A percentile compares a stretch with the other conserved stretches of the same genome.
phyloP scores from a whole-genome alignment of 192 early-diverging fungal species.

The Gryganskiella cystojenkinii region DNA sequence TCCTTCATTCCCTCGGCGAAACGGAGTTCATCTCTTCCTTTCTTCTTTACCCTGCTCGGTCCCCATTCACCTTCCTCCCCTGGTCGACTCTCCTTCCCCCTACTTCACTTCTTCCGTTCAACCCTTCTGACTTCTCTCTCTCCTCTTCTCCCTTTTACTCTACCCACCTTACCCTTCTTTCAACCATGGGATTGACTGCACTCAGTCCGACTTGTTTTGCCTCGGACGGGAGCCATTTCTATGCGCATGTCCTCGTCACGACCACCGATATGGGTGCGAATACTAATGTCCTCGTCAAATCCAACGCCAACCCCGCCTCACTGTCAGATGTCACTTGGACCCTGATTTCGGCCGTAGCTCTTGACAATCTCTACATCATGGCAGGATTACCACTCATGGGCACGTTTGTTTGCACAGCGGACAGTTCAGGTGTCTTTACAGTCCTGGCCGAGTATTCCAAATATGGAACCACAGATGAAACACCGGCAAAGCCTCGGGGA shows the following conservation, averaged over 20 bases:
- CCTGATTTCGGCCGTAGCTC: neutral
- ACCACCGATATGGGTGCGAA: no score
- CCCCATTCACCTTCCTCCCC: no score
- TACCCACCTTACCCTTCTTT: no score
- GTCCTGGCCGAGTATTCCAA: conserved; percentile 4
- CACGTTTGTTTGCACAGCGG: conserved; percentile 9
- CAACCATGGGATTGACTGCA: neutral
- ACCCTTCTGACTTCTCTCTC: neutral
- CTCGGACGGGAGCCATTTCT: conserved; percentile 22
- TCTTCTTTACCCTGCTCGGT: no score
- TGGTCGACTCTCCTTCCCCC: neutral
- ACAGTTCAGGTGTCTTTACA: conserved; percentile 27
- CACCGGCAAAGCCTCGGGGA: neutral
- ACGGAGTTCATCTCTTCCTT: neutral
- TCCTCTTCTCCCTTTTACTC: neutral
- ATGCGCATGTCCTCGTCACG: conserved; percentile 1
- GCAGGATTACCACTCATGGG: neutral
- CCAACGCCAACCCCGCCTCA: conserved; percentile 13
- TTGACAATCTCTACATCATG: conserved; percentile 5
- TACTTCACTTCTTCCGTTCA: neutral
- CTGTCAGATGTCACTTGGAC: conserved; percentile 22
- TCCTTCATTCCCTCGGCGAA: neutral
- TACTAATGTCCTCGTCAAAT: conserved; percentile 18
- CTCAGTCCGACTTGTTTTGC: conserved; percentile 14
- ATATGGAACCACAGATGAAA: neutral